A percentile compares a stretch with the other conserved stretches of the same genome.
phyloP scores from a whole-genome alignment of 2,329 filamentous ascomycete genomes.

The Mariannaea sp. region DNA sequence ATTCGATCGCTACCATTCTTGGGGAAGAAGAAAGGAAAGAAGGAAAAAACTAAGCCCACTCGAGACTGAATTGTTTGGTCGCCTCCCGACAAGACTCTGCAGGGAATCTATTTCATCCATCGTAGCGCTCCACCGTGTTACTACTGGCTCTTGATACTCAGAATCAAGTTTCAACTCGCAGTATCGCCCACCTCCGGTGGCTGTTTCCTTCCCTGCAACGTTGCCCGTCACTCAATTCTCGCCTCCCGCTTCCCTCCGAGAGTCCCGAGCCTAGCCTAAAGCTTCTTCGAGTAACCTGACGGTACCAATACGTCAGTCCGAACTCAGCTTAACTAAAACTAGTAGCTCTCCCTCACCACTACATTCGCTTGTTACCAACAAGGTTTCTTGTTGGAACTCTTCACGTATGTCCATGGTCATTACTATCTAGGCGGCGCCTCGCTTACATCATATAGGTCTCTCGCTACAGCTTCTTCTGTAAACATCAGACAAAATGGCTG shows the following conservation, averaged over 20 bases:
- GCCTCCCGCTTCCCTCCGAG: conserved; percentile 23
- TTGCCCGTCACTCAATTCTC: conserved; percentile 16
- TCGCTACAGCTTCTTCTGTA: conserved; percentile 43
- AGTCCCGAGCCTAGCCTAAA: conserved; percentile 23
- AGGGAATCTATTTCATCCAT: conserved; percentile 7
- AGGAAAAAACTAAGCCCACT: too few relatives aligned
- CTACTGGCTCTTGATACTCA: conserved; percentile 18
- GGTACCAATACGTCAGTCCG: conserved; percentile 23
- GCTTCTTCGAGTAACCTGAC: conserved; percentile 21
- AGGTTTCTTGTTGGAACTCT: conserved; percentile 37
- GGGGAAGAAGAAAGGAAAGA: conserved; percentile 23
- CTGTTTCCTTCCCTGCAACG: conserved; percentile 14
- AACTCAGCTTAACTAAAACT: conserved; percentile 25
- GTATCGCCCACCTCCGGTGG: conserved; percentile 23
- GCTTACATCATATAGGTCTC: conserved; percentile 32
- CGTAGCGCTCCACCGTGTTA: conserved; percentile 30
- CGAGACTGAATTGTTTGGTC: conserved; percentile 20
- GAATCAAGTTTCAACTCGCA: conserved; percentile 26
- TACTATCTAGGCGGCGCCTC: conserved; percentile 3
- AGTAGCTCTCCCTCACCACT: conserved; percentile 22
- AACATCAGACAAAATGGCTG: conserved; percentile 70
- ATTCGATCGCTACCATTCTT: conserved; percentile 45
- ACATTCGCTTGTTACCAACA: conserved; percentile 49
- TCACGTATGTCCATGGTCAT: conserved; percentile 36
- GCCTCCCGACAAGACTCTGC: conserved; percentile 17